A percentile compares a stretch with the other conserved stretches of the same genome.
Conservation (phyloP, 163 green algal genomes). For the Smithsoniella earleae region DNA sequence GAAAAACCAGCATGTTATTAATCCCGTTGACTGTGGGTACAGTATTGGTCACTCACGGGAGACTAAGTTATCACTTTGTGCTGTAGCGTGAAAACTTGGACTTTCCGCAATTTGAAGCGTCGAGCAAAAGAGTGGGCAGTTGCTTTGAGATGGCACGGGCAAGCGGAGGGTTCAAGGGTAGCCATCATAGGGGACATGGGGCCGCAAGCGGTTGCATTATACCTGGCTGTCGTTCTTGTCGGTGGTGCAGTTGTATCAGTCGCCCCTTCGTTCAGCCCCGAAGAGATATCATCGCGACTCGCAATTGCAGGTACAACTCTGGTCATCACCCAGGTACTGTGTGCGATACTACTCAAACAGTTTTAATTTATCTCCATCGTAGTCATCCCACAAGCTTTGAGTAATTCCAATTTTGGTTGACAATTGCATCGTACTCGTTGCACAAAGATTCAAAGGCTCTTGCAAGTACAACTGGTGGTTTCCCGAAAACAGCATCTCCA, state of each 20-base stretch:
- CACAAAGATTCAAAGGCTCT: no score
- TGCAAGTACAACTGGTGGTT: no score
- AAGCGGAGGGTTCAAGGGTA: conserved; percentile 35
- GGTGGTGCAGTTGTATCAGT: conserved; percentile 65
- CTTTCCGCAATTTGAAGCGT: conserved; percentile 15
- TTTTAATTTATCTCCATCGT: no score
- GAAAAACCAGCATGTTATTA: neutral
- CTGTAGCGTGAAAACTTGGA: conserved; percentile 14
- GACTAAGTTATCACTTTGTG: neutral
- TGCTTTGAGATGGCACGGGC: conserved; percentile 22
- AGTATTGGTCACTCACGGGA: neutral
- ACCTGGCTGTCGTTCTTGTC: conserved; percentile 73
- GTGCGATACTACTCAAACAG: neutral
- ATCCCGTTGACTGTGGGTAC: neutral
- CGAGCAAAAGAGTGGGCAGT: conserved; percentile 42
- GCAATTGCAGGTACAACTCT: conserved; percentile 53
- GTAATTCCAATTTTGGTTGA: no score
- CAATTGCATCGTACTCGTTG: no score
- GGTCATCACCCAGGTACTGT: conserved; percentile 77
- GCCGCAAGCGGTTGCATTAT: conserved; percentile 51
- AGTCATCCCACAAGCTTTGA: no score
- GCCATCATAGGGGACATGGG: conserved; percentile 81
- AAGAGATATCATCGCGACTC: conserved; percentile 63
- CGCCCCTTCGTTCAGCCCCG: conserved; percentile 72
- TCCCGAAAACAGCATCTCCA: no score